Conservation (phyloP, 2,329 filamentous ascomycete genomes). For the Penicillium janthinellum region DNA sequence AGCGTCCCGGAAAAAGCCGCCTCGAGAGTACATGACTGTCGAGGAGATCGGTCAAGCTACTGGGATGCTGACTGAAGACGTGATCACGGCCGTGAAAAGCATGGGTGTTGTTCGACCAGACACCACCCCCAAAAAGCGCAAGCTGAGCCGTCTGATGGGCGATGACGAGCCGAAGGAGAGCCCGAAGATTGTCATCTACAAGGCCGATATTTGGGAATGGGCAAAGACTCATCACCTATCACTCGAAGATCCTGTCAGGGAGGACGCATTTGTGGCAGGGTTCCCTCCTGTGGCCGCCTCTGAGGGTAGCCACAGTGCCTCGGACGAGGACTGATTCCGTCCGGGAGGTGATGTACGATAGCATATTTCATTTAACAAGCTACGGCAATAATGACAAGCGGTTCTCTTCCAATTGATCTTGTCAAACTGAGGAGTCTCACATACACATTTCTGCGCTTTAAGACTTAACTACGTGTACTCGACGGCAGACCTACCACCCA, state of each 20-base stretch:
- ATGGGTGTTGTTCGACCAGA: slow-evolving; percentile 70
- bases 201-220: slow-evolving; percentile 66
- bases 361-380: slow-evolving; percentile 2
- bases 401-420: no score
- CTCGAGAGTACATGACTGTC: slow-evolving; percentile 61
- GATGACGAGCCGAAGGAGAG: slow-evolving; percentile 29
- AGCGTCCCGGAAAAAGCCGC: slow-evolving; percentile 46
- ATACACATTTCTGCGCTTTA: neutral
- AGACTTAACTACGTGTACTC: neutral
- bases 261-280: slow-evolving; percentile 71
- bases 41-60: slow-evolving; percentile 73
- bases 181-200: slow-evolving; percentile 53
- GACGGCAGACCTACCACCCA: neutral
- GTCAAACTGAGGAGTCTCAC: neutral
- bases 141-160: slow-evolving; percentile 39
- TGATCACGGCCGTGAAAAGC: slow-evolving; percentile 72
- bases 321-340: slow-evolving; percentile 19
- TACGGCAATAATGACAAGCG: slow-evolving; percentile 12
- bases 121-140: slow-evolving; percentile 56
- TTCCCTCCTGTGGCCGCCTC: slow-evolving; percentile 54
- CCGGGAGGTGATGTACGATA: slow-evolving; percentile 12
- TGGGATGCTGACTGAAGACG: slow-evolving; percentile 84
- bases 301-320: slow-evolving; percentile 31
- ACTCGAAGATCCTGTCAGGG: slow-evolving; percentile 68
- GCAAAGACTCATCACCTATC: slow-evolving; percentile 63